phyloP scores from a whole-genome alignment of 352 stramenopile genomes.

The Thalassiosira hispida region DNA sequence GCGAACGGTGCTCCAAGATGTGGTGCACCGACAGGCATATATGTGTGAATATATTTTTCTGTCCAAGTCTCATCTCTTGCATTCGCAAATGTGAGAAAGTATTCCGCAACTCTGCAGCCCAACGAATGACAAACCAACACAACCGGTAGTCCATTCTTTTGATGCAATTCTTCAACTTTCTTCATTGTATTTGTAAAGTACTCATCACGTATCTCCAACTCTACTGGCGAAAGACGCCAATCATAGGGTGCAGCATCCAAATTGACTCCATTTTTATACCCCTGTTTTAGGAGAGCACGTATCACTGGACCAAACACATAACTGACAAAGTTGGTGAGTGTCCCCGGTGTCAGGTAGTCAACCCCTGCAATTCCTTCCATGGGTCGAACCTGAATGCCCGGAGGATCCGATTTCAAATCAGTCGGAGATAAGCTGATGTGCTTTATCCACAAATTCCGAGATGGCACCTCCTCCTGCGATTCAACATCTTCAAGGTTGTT shows the following conservation, averaged over 20 bases:
- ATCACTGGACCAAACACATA: constrained; percentile 77
- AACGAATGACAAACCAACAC: constrained; percentile 67
- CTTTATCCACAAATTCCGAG: constrained; percentile 57
- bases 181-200: constrained; percentile 75
- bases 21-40: constrained; percentile 50
- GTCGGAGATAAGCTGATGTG: constrained; percentile 52
- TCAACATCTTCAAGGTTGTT: not conserved
- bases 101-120: constrained; percentile 55
- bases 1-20: constrained; percentile 49
- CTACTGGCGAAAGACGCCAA: constrained; percentile 56
- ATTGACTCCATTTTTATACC: constrained; percentile 62
- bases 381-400: constrained; percentile 58
- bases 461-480: constrained; percentile 29
- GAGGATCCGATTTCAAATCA: constrained; percentile 61
- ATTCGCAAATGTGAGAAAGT: constrained; percentile 65
- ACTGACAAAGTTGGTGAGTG: constrained; percentile 46
- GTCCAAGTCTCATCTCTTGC: constrained; percentile 5
- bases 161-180: constrained; percentile 58
- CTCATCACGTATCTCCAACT: constrained; percentile 61
- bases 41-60: constrained; percentile 41
- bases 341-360: constrained; percentile 61
- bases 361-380: constrained; percentile 38
- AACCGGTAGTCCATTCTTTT: constrained; percentile 55
- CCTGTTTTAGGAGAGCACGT: constrained; percentile 39
- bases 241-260: constrained; percentile 75